Evolutionary conservation across 805 yeast genomes (phyloP).

Genomic region (Limtongia smithiae): DNA sequence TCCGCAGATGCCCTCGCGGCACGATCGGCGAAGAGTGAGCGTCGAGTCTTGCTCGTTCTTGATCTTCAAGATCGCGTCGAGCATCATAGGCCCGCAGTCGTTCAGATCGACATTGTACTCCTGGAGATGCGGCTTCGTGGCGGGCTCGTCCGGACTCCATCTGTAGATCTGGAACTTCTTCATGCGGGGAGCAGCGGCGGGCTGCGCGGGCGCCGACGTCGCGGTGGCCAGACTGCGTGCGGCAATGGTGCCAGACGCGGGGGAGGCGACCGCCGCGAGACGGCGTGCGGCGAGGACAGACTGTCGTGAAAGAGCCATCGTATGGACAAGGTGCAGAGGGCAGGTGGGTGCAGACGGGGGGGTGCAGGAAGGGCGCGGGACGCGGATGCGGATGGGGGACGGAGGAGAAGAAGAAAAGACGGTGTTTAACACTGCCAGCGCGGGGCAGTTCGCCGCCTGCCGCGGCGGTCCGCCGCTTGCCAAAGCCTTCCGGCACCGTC

Average conservation of each 20-base stretch:
- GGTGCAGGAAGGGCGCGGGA: too few species aligned
- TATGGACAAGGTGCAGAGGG: too few species aligned
- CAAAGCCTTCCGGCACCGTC: too few species aligned
- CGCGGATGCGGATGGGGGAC: too few species aligned
- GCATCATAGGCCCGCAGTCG: conserved; percentile 95
- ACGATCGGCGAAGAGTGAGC: conserved; percentile 93
- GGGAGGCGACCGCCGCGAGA: neutral
- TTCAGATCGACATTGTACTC: conserved; percentile 80
- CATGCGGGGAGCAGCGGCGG: conserved; percentile 53
- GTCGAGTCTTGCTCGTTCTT: conserved; percentile 96
- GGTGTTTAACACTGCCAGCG: too few species aligned
- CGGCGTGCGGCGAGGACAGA: neutral
- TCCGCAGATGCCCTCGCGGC: conserved; percentile 99
- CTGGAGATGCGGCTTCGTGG: conserved; percentile 82
- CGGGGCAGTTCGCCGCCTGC: too few species aligned
- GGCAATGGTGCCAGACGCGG: neutral
- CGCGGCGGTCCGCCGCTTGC: too few species aligned
- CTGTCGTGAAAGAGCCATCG: neutral
- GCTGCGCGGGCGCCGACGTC: conserved; percentile 41
- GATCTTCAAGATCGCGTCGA: conserved; percentile 90
- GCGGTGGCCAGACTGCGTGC: conserved; percentile 29
- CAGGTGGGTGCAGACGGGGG: too few species aligned
- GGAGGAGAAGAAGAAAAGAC: too few species aligned
- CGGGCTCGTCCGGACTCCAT: conserved; percentile 98
- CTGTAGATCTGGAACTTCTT: conserved; percentile 92